Evolutionary conservation across 176 grass and related monocot genomes (phyloP), one percentile per base, ranked within the genome.

Genomic region (Phyllostachys edulis): DNA sequence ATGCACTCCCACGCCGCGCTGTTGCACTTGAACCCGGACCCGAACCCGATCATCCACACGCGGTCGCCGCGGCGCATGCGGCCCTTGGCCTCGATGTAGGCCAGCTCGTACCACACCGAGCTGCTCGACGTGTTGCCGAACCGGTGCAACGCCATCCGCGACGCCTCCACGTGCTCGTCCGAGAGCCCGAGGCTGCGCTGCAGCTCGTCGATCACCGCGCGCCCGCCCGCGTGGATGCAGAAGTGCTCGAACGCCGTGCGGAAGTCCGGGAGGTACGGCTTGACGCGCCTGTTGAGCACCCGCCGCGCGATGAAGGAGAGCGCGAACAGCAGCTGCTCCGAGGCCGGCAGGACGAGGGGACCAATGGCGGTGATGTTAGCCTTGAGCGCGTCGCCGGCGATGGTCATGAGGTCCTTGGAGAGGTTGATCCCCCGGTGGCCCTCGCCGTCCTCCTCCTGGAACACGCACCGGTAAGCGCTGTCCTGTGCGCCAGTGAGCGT

Each of bases 191-290:
- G 80, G 80, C 87, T 94, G n/a, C 88, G 90, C 83, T 97, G 94
- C 47, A 98, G 90, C 89, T 98, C 95, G 86, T 99, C 96, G 77
- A 99, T 99, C 4, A 99, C 96, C 0, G 96, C 96, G 0, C 93
- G 63, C 0, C 96, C 96, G 0, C 96, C 96, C 0, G 96, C 96
- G 80, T 98, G 96, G 73, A 98, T 93, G 91, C 96, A 98, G 85
- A 98, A 98, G 87, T 98, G 96, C 71, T 98, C 96, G 85, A 98
- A 98, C 42, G 96, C 96, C 57, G 76, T 82, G 62, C 88, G 69
- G 89, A 96, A 96, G 81, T 95, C 93, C 0, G 93, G 93, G 1
- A 95, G 84, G 88, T 95, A 95, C n/a, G 90, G 90, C 88, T 94
- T 94, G 17, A 89, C 44, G 2, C 80, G 66, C 2, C 60, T 34